Conservation (phyloP, 352 stramenopile species). For the Phytophthora litchii region DNA sequence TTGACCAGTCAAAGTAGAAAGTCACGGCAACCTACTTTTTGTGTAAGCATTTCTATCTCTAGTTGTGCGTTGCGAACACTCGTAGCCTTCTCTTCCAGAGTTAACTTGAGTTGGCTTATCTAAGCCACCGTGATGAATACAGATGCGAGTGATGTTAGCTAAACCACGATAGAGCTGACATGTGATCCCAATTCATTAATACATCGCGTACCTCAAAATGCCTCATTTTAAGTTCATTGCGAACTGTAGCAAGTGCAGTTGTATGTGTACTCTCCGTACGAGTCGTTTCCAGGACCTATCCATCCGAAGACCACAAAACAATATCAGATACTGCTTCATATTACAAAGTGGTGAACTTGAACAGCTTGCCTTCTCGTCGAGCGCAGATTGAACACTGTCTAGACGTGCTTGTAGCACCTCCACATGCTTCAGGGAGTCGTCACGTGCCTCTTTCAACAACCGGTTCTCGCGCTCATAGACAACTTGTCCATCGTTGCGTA, state of each 20-base stretch:
- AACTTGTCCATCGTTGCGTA: conserved; percentile 61
- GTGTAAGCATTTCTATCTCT: conserved; percentile 72
- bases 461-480: conserved; percentile 82
- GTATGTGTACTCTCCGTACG: conserved; percentile 59
- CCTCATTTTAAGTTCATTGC: conserved; percentile 82
- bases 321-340: neutral
- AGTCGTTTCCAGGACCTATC: conserved; percentile 56
- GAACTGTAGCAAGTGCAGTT: conserved; percentile 46
- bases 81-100: conserved; percentile 58
- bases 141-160: neutral
- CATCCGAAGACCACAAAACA: neutral
- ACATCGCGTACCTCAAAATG: conserved; percentile 63
- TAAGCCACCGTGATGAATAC: conserved; percentile 10
- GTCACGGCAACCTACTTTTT: conserved; percentile 49
- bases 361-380: conserved; percentile 58
- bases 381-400: conserved; percentile 44
- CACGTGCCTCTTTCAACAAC: conserved; percentile 63
- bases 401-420: conserved; percentile 61
- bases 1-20: neutral
- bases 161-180: neutral
- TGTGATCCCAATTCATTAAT: neutral
- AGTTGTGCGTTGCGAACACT: conserved; percentile 40
- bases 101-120: conserved; percentile 68
- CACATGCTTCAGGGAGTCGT: conserved; percentile 65
- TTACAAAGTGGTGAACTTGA: neutral